phyloP scores from a whole-genome alignment of 805 yeast genomes.

The Schizosaccharomyces cryophilus region DNA sequence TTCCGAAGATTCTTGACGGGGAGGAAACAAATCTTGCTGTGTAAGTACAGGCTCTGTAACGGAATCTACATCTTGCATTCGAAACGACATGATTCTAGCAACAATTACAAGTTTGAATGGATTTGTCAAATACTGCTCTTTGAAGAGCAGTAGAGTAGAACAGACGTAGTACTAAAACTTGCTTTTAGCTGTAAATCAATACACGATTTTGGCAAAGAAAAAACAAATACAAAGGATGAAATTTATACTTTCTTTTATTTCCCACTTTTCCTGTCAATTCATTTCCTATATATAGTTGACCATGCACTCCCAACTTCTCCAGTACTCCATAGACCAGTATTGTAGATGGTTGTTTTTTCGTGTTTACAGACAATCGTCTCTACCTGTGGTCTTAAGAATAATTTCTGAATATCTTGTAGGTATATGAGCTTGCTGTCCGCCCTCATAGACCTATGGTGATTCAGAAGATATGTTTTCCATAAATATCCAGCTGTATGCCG shows the following conservation, averaged over 20 bases:
- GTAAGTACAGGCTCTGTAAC: neutral
- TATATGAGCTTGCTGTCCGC: neutral
- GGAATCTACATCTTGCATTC: neutral
- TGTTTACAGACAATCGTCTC: neutral
- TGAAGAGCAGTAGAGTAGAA: neutral
- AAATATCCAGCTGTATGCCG: neutral
- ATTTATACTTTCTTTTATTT: neutral
- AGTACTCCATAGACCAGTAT: constrained; percentile 1
- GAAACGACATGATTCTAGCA: neutral
- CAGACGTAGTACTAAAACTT: neutral
- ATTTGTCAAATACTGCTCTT: neutral
- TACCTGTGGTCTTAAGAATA: constrained; percentile 1
- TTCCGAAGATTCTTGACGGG: neutral
- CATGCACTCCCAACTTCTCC: neutral
- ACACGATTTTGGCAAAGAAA: neutral
- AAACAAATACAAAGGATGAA: neutral
- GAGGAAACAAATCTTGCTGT: neutral
- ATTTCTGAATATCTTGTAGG: neutral
- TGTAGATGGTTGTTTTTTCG: neutral
- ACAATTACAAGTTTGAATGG: neutral
- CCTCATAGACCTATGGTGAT: neutral
- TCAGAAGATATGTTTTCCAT: neutral
- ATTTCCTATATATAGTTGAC: neutral
- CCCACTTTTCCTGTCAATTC: neutral
- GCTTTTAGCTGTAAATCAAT: neutral